These are phyloP conservation scores for Scopulariopsis brevicaulis DNA, from an alignment of 2,329 filamentous ascomycete species.

Conservation along the genomic window DNA sequence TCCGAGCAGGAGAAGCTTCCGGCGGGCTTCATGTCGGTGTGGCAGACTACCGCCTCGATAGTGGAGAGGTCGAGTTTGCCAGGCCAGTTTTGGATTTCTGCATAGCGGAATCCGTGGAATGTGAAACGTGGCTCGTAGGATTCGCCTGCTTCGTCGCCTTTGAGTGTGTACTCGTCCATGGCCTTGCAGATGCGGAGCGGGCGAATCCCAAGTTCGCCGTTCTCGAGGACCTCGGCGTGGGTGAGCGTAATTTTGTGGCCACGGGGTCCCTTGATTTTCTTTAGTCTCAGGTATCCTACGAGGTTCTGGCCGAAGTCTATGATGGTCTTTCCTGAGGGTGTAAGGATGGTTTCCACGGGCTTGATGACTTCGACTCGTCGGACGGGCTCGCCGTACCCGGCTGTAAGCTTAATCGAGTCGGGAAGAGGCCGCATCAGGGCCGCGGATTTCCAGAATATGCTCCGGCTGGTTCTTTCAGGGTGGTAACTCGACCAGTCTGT, in stretches of 20 bases:
- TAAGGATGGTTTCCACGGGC: conserved; percentile 13
- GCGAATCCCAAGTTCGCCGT: conserved; percentile 25
- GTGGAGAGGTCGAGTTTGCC: conserved; percentile 10
- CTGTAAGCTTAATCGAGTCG: conserved; percentile 18
- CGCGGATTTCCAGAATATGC: neutral
- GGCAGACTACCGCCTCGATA: conserved; percentile 23
- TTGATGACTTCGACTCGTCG: neutral
- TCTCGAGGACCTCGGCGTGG: conserved; percentile 44
- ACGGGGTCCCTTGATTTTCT: conserved; percentile 18
- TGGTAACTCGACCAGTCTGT: conserved; percentile 7
- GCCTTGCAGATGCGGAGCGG: conserved; percentile 26
- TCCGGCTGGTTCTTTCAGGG: neutral
- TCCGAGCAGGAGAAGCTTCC: conserved; percentile 42
- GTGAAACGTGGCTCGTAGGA: conserved; percentile 30
- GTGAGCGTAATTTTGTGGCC: conserved; percentile 29
- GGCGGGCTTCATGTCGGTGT: conserved; percentile 38
- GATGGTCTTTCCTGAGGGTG: conserved; percentile 29
- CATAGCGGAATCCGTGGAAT: conserved; percentile 41
- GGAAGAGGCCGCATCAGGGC: neutral
- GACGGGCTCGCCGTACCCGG: conserved; percentile 18
- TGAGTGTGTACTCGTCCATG: conserved; percentile 26
- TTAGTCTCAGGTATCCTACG: conserved; percentile 34
- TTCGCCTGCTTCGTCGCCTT: conserved; percentile 11
- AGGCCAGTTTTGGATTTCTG: conserved; percentile 33
- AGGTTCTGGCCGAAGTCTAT: conserved; percentile 49